Conservation (phyloP, 768 basidiomycete species). For the Hericium alpestre region DNA sequence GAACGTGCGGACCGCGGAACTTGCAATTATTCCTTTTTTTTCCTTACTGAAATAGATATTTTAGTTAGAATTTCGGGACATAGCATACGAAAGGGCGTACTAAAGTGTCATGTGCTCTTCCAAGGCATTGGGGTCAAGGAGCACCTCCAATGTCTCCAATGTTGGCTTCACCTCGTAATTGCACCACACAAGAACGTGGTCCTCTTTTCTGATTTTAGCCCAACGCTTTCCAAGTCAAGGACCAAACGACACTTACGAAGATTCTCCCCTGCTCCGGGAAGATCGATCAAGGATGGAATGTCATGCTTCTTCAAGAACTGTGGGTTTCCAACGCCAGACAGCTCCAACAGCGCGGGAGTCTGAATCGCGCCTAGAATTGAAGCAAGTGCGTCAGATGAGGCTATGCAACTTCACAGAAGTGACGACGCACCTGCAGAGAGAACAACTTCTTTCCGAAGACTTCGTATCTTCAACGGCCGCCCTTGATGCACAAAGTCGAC, state of each 20-base stretch:
- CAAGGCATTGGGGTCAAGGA: constrained; percentile 7
- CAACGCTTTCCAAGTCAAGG: neutral
- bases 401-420: neutral
- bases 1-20: neutral
- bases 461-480: neutral
- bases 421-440: neutral
- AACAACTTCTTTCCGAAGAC: neutral
- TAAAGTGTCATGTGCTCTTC: constrained; percentile 9
- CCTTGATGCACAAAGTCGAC: neutral
- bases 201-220: constrained; percentile 3
- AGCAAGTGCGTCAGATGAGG: no score
- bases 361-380: neutral
- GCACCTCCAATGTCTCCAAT: constrained; percentile 11
- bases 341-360: neutral
- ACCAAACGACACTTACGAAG: constrained; percentile 20
- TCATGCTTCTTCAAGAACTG: constrained; percentile 14
- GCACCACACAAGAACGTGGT: constrained; percentile 7
- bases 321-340: constrained; percentile 19
- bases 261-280: constrained; percentile 28
- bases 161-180: constrained; percentile 10
- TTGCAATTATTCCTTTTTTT: neutral
- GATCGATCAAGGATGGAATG: constrained; percentile 22
- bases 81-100: constrained; percentile 2
- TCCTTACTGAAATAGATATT: neutral
- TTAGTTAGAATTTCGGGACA: neutral